Evolutionary conservation across 2,329 filamentous ascomycete genomes (phyloP), one percentile per base, ranked within the genome.

Genomic region (Nemania sp.): DNA sequence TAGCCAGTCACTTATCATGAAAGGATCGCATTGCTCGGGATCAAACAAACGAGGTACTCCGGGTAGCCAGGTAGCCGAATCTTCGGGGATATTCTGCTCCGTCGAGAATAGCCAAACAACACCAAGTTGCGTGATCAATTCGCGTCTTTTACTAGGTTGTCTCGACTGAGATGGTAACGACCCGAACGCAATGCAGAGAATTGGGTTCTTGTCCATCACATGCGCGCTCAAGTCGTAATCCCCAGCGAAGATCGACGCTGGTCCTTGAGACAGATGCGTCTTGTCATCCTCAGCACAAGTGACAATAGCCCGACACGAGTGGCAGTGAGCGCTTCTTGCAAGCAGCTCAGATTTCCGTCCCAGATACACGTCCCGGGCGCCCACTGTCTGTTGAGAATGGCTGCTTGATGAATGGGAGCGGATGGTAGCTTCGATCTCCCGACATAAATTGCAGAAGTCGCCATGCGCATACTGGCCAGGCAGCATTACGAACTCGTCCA

Each of bases 171-270:
- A 46, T 3, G 41, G 34, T 12, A 46, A 26, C 26, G 34, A 46
- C 2, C 49, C 49, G 26, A 46, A 52, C 3, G 34, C 33, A 9
- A 52, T n/a, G 5, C 33, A 33, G 17, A 52, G 41, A 26, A 46
- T 15, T 9, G 49, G 49, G 17, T 46, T 52, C 2, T 24, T 8
- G 3, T 15, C 24, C 41, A 45, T 52, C 3, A 52, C 12, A 46
- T 52, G 49, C 5, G 41, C 49, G n/a, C 49, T 52, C 33, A 52
- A 40, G 11, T 46, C 49, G 28, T 40, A 52, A 20, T 52, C 41
- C 4, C 31, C 40, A 3, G 22, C 39, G 30, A 43, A 37, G 14
- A 31, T 19, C 7, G 22, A 9, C 5, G 31, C 2, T 8, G 33
- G 31, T 8, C 22, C 30, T 14, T 22, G n/a, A 28, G 39, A 36